Evolutionary conservation across 352 stramenopile species (phyloP).

Genomic region (Globisporangium polare): DNA sequence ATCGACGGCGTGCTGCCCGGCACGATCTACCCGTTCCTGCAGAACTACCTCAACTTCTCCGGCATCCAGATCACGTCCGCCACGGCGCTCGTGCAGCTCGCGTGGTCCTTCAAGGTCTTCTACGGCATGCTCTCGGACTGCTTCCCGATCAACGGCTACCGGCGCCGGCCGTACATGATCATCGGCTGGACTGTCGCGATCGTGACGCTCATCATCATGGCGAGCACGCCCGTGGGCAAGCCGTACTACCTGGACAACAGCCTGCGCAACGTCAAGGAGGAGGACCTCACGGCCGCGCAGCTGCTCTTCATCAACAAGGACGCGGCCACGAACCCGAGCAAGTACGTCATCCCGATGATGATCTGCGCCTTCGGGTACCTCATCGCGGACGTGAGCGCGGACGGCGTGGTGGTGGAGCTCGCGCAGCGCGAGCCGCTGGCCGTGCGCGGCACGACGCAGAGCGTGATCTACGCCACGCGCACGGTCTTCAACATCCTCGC

Average conservation of each 20-base stretch:
- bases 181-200: slow-evolving; percentile 53
- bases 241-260: slow-evolving; percentile 48
- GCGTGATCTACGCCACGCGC: slow-evolving; percentile 19
- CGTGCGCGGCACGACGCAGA: slow-evolving; percentile 26
- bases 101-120: slow-evolving; percentile 57
- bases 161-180: slow-evolving; percentile 49
- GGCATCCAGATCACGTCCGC: slow-evolving; percentile 32
- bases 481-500: slow-evolving; percentile 21
- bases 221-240: slow-evolving; percentile 26
- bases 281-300: slow-evolving; percentile 26
- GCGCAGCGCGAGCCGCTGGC: slow-evolving; percentile 23
- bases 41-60: slow-evolving; percentile 32
- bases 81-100: slow-evolving; percentile 34
- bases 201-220: slow-evolving; percentile 40
- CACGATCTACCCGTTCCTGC: slow-evolving; percentile 27
- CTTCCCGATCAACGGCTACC: slow-evolving; percentile 47
- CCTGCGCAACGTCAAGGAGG: slow-evolving; percentile 22
- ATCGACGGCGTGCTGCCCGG: slow-evolving; percentile 18
- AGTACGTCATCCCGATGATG: slow-evolving; percentile 43
- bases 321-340: slow-evolving; percentile 14
- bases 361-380: slow-evolving; percentile 52
- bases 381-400: slow-evolving; percentile 46
- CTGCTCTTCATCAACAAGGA: no score
- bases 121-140: slow-evolving; percentile 54
- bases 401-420: slow-evolving; percentile 40